Conservation (phyloP, 495 filamentous ascomycete genomes). For the Aspergillus homomorphus region DNA sequence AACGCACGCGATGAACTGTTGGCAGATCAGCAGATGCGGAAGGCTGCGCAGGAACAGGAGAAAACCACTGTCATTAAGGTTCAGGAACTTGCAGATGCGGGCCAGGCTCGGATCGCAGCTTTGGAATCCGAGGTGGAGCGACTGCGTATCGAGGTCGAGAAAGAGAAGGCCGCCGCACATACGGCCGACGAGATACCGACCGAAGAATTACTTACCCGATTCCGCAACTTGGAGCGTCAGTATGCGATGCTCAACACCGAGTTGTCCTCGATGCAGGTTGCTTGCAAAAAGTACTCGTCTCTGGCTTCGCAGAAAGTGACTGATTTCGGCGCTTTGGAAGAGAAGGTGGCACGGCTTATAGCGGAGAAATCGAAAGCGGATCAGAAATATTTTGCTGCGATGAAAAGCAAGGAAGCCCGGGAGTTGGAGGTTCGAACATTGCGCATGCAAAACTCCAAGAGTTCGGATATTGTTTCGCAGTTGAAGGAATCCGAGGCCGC, state of each 20-base stretch:
- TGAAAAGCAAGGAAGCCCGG: conserved; percentile 86
- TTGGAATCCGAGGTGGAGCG: conserved; percentile 80
- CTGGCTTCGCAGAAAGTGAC: conserved; percentile 82
- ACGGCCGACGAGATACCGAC: conserved; percentile 44
- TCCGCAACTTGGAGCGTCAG: conserved; percentile 68
- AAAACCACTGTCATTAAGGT: conserved; percentile 62
- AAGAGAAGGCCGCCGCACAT: conserved; percentile 39
- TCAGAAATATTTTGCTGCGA: conserved; percentile 93
- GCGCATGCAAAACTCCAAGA: conserved; percentile 78
- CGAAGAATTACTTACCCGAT: conserved; percentile 71
- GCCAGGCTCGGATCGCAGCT: conserved; percentile 69
- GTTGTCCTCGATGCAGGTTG: conserved; percentile 77
- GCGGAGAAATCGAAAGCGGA: conserved; percentile 95
- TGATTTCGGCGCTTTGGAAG: conserved; percentile 71
- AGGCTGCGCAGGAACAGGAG: conserved; percentile 73
- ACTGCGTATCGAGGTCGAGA: conserved; percentile 52
- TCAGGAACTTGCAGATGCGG: conserved; percentile 73
- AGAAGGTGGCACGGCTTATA: conserved; percentile 66
- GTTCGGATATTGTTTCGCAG: conserved; percentile 87
- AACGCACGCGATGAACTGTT: conserved; percentile 76
- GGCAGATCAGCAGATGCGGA: conserved; percentile 77
- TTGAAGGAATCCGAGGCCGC: conserved; percentile 81
- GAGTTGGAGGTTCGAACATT: conserved; percentile 73
- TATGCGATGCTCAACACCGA: conserved; percentile 83
- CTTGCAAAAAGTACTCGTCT: conserved; percentile 80